Evolutionary conservation across 139 green algal species (phyloP), one percentile per base, ranked within the genome.

Genomic region (Pleodorina starrii): DNA sequence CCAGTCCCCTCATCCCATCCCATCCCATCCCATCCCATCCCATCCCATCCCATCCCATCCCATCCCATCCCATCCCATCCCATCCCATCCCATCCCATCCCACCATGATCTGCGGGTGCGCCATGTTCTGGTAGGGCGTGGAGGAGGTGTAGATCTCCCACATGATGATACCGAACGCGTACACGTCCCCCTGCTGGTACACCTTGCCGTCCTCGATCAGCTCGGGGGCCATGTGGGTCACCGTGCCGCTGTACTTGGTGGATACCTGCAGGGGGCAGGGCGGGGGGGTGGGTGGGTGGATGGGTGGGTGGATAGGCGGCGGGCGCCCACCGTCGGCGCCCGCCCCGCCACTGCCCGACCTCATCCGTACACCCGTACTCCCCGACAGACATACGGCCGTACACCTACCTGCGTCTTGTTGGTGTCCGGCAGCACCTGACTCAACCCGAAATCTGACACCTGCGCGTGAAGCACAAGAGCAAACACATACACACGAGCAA

Each of bases 141-240:
- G 84, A 42, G 4, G 87, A 86, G 0, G 90, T 95, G 90, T 91
- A 94, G 14, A 95, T 74, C 90, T 97, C 94, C 90, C 90, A 97
- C 91, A 96, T 94, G 75, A 96, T 89, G 74, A 96, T 94, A 27
- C 91, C 92, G 86, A 95, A 96, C 50, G 90, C 91, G 81, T 95
- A 96, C 60, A 95, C 90, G 46, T 96, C 94, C 1, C 90, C 91
- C 82, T 91, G 82, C 35, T 81, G 89, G 90, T 91, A 95, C 42
- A 94, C 88, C 78, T 94, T 92, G 71, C 93, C 93, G 63, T 91
- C 85, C 89, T 94, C 90, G 48, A 94, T 93, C 27, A 95, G 93
- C 93, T 96, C 94, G 50, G 94, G 94, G 2, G 94, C 91, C 94
- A 96, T 96, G 91, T 94, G 94, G 21, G 91, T 94, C 54, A 95